phyloP scores from a whole-genome alignment of 2,329 filamentous ascomycete species.

The Nemania sp. region DNA sequence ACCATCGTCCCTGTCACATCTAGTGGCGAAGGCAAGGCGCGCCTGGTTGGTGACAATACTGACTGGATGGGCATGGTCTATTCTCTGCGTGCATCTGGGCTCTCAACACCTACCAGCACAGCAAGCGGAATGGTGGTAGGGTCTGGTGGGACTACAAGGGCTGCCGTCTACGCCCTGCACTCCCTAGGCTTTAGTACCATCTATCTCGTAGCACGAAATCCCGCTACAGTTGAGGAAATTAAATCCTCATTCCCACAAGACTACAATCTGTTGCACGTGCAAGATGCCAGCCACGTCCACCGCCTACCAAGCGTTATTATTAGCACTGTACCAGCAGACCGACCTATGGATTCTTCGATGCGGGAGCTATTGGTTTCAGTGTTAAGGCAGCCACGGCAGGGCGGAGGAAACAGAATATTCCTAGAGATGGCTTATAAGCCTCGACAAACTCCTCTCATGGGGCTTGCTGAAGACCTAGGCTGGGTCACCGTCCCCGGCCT shows the following conservation, averaged over 20 bases:
- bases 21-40: constrained; percentile 47
- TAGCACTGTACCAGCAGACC: constrained; percentile 88
- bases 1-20: constrained; percentile 72
- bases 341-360: constrained; percentile 74
- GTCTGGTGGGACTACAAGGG: constrained; percentile 87
- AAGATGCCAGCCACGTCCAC: constrained; percentile 50
- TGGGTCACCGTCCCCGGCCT: constrained; percentile 87
- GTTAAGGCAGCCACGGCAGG: constrained; percentile 47
- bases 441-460: constrained; percentile 78
- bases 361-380: constrained; percentile 63
- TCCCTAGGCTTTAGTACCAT: constrained; percentile 83
- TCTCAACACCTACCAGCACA: constrained; percentile 46
- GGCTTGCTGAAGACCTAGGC: constrained; percentile 73
- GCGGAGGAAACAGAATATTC: constrained; percentile 59
- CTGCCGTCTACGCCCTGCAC: constrained; percentile 86
- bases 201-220: constrained; percentile 80
- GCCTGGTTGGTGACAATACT: constrained; percentile 85
- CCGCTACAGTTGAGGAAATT: constrained; percentile 68
- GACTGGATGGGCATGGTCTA: constrained; percentile 93
- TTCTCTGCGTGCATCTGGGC: constrained; percentile 71
- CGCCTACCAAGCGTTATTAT: constrained; percentile 72
- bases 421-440: constrained; percentile 98
- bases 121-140: constrained; percentile 77
- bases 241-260: constrained; percentile 71
- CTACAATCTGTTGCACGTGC: constrained; percentile 68